Evolutionary conservation across 768 basidiomycete genomes (phyloP), one percentile per base, ranked within the genome.

Genomic region (Chalciporus sphaerocephalus): DNA sequence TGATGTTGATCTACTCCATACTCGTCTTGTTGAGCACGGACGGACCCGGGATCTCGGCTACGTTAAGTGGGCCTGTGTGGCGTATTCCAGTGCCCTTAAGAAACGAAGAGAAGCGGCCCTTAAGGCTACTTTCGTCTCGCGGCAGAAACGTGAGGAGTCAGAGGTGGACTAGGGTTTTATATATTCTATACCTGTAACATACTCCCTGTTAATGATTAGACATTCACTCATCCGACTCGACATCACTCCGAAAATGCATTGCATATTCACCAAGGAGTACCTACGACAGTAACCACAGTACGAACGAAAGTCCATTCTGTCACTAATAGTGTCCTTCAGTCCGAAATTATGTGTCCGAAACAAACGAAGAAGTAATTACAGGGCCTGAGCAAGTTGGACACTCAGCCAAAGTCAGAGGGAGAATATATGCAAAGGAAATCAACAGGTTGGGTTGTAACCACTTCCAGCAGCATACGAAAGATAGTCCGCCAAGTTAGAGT

Each of bases 1-100:
- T 13, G 91, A 95, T 59, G 52, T 95, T n/a, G 84, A 88, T 52
- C 49, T 84, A 5, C 69, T 96, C 40, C 92, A 95, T 60, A 78
- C 90, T 47, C 73, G 84, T 21, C 65, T 92, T 22, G 79, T 85
- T n/a, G 63, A 65, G 17, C 66, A 62, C 25, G 64, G 58, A 40
- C 48, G 67, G 44, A 47, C 27, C n/a, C 67, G 72, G 30, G 79
- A 80, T 15, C 69, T 93, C 21, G 76, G 70, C 6, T 88, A 82
- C 56, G 49, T 95, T 36, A 89, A 80, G 51, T 92, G 81, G 75
- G 60, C 85, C 3, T 81, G 78, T 56, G 81, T 81, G 66, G 70
- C 83, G 4, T 95, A 93, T 57, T 78, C 83, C 51, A 79, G 79
- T 53, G 79, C 81, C 4, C 62, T 94, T 54, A 72, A 76, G 48